These are phyloP conservation scores for Cardamine occulta DNA, from an alignment of 345 rosid species.

Conservation along the genomic window DNA sequence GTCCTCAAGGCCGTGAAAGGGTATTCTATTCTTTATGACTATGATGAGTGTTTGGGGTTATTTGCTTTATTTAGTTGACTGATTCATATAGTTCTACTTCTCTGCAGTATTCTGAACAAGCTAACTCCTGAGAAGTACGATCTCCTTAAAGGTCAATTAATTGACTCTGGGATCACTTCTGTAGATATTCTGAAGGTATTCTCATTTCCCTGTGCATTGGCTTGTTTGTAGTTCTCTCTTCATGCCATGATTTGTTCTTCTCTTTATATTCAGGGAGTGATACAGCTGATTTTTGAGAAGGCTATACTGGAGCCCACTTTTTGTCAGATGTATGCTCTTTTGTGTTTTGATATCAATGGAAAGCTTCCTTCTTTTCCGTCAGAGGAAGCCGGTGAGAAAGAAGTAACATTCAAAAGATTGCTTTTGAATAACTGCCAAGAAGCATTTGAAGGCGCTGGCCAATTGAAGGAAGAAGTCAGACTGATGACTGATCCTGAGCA, in stretches of 20 bases:
- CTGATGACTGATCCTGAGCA: slow-evolving; percentile 80
- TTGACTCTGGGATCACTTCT: slow-evolving; percentile 82
- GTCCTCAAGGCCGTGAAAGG: slow-evolving; percentile 90
- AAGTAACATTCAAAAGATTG: slow-evolving; percentile 81
- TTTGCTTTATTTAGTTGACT: background rate
- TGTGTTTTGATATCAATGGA: slow-evolving; percentile 78
- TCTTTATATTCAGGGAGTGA: slow-evolving; percentile 67
- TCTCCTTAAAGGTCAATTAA: slow-evolving; percentile 86
- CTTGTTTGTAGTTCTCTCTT: slow-evolving; percentile 4
- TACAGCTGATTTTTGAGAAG: slow-evolving; percentile 85
- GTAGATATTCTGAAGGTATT: slow-evolving; percentile 73
- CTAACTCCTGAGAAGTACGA: slow-evolving; percentile 91
- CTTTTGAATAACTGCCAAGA: slow-evolving; percentile 91
- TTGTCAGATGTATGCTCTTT: slow-evolving; percentile 89
- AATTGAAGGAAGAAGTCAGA: slow-evolving; percentile 74
- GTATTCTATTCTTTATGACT: slow-evolving; percentile 49
- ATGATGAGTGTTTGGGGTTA: background rate
- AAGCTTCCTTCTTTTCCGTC: slow-evolving; percentile 88
- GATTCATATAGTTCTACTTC: slow-evolving; percentile 3
- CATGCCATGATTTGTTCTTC: slow-evolving; percentile 14
- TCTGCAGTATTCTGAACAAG: slow-evolving; percentile 80
- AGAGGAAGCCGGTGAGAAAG: slow-evolving; percentile 84
- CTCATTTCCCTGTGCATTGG: background rate
- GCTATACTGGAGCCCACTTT: slow-evolving; percentile 94
- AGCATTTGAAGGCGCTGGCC: slow-evolving; percentile 90